phyloP scores from a whole-genome alignment of 257 asterid genomes.

The Nemophila menziesii region DNA sequence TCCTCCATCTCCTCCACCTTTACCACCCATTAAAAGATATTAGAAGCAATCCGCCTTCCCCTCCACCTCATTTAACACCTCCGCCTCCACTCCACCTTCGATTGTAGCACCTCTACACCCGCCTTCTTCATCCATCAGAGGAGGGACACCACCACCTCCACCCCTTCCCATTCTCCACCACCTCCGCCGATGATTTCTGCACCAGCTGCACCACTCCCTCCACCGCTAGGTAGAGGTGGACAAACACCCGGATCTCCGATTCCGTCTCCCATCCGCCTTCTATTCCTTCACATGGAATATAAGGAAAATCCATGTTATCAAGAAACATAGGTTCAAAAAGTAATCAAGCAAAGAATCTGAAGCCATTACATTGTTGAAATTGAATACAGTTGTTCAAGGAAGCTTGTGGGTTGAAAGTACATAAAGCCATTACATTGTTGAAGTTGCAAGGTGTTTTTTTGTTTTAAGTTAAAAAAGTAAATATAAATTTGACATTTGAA shows the following conservation, averaged over 20 bases:
- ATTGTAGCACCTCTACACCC: slow-evolving; percentile 31
- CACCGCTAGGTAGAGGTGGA: slow-evolving; percentile 17
- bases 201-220: slow-evolving; percentile 54
- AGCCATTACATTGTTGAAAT: slow-evolving; percentile 83
- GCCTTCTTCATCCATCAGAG: slow-evolving; percentile 17
- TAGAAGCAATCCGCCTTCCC: slow-evolving; percentile 14
- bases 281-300: slow-evolving; percentile 43
- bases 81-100: slow-evolving; percentile 15
- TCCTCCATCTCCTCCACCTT: slow-evolving; percentile 10
- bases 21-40: slow-evolving; percentile 9
- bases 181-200: slow-evolving; percentile 26
- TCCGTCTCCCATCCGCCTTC: slow-evolving; percentile 87
- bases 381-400: slow-evolving; percentile 88
- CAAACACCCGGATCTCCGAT: slow-evolving; percentile 21
- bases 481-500: too few species aligned
- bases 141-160: slow-evolving; percentile 33
- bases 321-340: slow-evolving; percentile 44
- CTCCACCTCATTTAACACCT: slow-evolving; percentile 17
- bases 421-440: slow-evolving; percentile 71
- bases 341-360: slow-evolving; percentile 58
- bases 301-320: slow-evolving; percentile 47
- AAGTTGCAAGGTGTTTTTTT: slow-evolving; percentile 65
- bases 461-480: too few species aligned
- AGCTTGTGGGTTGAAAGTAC: slow-evolving; percentile 98
- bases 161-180: too few species aligned